Conservation (phyloP, 2,329 filamentous ascomycete species). For the Myriosclerotinia scirpicola region DNA sequence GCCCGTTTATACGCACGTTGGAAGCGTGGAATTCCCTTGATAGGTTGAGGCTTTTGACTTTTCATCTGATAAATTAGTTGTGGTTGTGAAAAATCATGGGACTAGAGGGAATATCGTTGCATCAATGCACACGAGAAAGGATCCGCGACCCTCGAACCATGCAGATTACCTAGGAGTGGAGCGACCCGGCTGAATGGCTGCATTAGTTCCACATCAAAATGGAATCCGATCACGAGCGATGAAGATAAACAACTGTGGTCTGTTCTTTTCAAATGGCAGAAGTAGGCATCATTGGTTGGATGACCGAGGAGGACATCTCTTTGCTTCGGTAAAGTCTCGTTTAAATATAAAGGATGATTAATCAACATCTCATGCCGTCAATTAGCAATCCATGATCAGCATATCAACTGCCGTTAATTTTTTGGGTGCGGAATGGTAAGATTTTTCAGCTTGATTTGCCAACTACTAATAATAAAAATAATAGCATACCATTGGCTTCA, state of each 20-base stretch:
- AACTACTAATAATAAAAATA: background rate
- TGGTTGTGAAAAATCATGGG: background rate
- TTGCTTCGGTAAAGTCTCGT: background rate
- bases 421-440: background rate
- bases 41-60: background rate
- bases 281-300: background rate
- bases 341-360: background rate
- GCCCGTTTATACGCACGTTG: background rate
- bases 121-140: background rate
- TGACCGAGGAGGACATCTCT: background rate
- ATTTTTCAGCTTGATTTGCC: background rate
- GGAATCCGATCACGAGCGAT: background rate
- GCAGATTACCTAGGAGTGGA: background rate
- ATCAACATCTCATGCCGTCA: background rate
- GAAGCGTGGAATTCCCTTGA: background rate
- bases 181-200: background rate
- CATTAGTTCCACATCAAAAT: background rate
- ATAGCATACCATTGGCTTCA: background rate
- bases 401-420: slow-evolving; percentile 1
- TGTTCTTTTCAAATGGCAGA: background rate
- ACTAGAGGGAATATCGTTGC: background rate
- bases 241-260: background rate
- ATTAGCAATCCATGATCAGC: background rate
- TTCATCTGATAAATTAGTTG: background rate
- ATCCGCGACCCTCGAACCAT: background rate